Evolutionary conservation across 2,329 filamentous ascomycete species (phyloP), one percentile per base, ranked within the genome.

Genomic region (Beauveria pseudobassiana): DNA sequence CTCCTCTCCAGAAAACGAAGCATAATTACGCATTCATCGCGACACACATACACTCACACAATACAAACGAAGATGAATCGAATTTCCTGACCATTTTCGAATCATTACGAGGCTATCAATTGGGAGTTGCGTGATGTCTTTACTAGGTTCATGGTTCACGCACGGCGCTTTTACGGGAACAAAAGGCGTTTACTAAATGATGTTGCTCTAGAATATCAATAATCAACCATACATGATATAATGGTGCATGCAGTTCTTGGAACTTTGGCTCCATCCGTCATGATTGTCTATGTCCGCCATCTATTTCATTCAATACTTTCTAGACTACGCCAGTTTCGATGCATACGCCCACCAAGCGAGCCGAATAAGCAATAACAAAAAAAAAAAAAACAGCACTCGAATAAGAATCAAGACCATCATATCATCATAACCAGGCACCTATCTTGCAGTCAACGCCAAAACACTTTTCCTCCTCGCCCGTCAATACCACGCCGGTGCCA

Each of bases 401-500:
- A n/a, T 10, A 34, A 22, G 26, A 5, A 34, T n/a, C 30, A 51
- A 28, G 18, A 28, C 18, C 18, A 12, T 34, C 49, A 12, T 20
- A 18, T n/a, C 26, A 51, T n/a, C 28, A 51, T 30, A 6, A n/a
- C 20, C 6, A n/a, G n/a, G 24, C 8, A 38, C 34, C 34, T 38
- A 38, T 20, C 8, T 7, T 7, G 10, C 5, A 46, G 26, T 22
- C 20, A 57, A 57, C n/a, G n/a, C 28, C 34, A 22, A 52, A 24
- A 14, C 22, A 22, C 20, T 28, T 30, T 45, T 40, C n/a, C n/a
- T 5, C 26, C 3, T 3, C 10, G 14, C 20, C 9, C 8, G 1
- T 75, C 64, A 82, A 63, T 77, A 81, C 76, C 80, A 81, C 5
- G 80, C 82, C 3, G 88, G 88, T 5, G 85, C 76, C 1, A 74